A percentile compares a stretch with the other conserved stretches of the same genome.
These are phyloP conservation scores for Ploettnerulaceae sp. DNA, from an alignment of 2,329 filamentous ascomycete species.

Conservation along the genomic window DNA sequence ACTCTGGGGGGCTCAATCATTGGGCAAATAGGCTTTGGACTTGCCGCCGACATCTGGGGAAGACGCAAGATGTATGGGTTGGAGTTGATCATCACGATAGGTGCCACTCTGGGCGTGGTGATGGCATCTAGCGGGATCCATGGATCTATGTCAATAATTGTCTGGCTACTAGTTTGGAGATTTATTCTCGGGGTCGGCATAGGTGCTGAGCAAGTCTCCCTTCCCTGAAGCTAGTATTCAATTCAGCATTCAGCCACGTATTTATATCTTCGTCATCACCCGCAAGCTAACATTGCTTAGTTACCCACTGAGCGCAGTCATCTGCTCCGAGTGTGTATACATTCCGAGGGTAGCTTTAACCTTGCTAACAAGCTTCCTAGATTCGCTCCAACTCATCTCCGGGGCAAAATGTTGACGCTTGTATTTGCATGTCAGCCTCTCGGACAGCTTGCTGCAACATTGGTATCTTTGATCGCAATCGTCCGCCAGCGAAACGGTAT, in stretches of 20 bases:
- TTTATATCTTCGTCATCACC: not conserved
- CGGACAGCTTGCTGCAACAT: constrained; percentile 59
- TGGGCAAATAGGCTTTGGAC: constrained; percentile 44
- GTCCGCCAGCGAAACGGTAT: constrained; percentile 41
- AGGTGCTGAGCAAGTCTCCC: constrained; percentile 47
- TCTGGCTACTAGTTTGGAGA: constrained; percentile 44
- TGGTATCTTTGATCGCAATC: constrained; percentile 63
- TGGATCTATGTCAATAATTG: constrained; percentile 38
- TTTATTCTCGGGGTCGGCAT: constrained; percentile 49
- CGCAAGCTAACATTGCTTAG: constrained; percentile 3
- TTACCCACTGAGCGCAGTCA: constrained; percentile 62
- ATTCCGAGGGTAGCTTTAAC: not conserved
- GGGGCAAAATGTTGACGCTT: constrained; percentile 61
- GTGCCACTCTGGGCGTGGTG: constrained; percentile 42
- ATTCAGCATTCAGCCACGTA: not conserved
- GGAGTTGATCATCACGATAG: constrained; percentile 44
- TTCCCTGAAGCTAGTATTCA: not conserved
- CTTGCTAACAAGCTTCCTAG: constrained; percentile 24
- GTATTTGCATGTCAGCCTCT: constrained; percentile 68
- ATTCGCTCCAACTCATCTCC: constrained; percentile 52
- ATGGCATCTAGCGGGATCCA: constrained; percentile 40
- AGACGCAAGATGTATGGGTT: constrained; percentile 47
- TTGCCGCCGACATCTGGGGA: constrained; percentile 43
- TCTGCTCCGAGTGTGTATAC: constrained; percentile 56
- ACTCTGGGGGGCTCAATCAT: constrained; percentile 43